Conservation (phyloP, 192 early-diverging fungal species). For the Pilaira anomala region DNA sequence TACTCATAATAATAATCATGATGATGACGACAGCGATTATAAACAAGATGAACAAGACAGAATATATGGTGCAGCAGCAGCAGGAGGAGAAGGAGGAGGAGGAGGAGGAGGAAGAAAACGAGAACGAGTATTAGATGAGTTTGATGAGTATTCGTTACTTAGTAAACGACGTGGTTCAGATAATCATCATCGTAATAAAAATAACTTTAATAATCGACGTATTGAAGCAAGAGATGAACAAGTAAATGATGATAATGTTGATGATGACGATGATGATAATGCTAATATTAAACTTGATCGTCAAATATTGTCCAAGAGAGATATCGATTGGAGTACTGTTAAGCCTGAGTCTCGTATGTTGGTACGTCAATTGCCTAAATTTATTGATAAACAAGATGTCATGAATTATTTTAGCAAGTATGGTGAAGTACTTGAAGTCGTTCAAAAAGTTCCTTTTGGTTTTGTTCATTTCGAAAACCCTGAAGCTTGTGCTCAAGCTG, state of each 20-base stretch:
- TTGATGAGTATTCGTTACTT: constrained; percentile 26
- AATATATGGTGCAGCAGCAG: no score
- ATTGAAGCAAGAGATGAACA: constrained; percentile 7
- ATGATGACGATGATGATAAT: no score
- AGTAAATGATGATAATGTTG: background rate
- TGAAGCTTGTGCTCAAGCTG: constrained; percentile 25
- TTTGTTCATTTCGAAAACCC: constrained; percentile 36
- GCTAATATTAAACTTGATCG: background rate
- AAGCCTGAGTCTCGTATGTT: constrained; percentile 34
- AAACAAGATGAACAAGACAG: background rate
- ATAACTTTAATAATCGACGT: constrained; percentile 1
- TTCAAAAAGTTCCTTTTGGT: constrained; percentile 23
- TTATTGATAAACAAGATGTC: constrained; percentile 19
- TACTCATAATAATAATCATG: background rate
- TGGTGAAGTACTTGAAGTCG: constrained; percentile 33
- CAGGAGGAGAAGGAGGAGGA: background rate
- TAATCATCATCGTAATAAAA: constrained; percentile 4
- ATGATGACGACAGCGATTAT: background rate
- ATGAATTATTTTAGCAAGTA: constrained; percentile 31
- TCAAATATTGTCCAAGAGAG: constrained; percentile 15
- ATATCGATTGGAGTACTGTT: constrained; percentile 11
- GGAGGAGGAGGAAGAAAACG: constrained; percentile 6
- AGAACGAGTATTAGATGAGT: constrained; percentile 24
- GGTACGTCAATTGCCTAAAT: constrained; percentile 24
- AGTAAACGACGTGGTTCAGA: constrained; percentile 17